A percentile compares a stretch with the other conserved stretches of the same genome.
These are phyloP conservation scores for Rhododendron griersonianum DNA, from an alignment of 148 eudicot species.

Conservation along the genomic window DNA sequence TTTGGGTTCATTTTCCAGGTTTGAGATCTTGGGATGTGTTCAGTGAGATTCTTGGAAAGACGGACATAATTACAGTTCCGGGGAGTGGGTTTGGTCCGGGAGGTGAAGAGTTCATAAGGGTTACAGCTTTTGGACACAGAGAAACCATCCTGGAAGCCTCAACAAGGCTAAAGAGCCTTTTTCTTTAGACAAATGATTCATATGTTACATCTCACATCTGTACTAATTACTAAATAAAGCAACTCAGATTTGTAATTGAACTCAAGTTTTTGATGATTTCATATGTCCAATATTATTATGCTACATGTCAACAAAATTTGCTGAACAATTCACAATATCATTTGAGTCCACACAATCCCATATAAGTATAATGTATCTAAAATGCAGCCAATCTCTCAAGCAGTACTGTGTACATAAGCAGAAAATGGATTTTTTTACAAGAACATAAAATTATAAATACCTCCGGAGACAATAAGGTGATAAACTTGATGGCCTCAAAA, in stretches of 20 bases:
- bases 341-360: neutral
- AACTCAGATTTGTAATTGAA: neutral
- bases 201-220: neutral
- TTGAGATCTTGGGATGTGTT: conserved; percentile 74
- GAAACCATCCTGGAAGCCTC: conserved; percentile 65
- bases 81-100: conserved; percentile 78
- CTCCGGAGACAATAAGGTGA: neutral
- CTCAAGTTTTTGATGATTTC: neutral
- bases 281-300: neutral
- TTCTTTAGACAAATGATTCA: neutral
- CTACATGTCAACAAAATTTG: neutral
- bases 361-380: neutral
- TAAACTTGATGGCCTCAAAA: neutral
- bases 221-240: neutral
- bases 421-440: conserved; percentile 6
- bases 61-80: conserved; percentile 74
- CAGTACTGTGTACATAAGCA: neutral
- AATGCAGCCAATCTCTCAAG: neutral
- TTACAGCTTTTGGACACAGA: conserved; percentile 65
- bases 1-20: conserved; percentile 92
- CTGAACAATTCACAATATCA: neutral
- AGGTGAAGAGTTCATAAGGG: conserved; percentile 73
- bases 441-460: neutral
- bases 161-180: conserved; percentile 44
- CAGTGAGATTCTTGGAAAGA: conserved; percentile 54